Evolutionary conservation across 2,329 filamentous ascomycete genomes (phyloP), one percentile per base, ranked within the genome.

Genomic region (Cladosporium sp.): DNA sequence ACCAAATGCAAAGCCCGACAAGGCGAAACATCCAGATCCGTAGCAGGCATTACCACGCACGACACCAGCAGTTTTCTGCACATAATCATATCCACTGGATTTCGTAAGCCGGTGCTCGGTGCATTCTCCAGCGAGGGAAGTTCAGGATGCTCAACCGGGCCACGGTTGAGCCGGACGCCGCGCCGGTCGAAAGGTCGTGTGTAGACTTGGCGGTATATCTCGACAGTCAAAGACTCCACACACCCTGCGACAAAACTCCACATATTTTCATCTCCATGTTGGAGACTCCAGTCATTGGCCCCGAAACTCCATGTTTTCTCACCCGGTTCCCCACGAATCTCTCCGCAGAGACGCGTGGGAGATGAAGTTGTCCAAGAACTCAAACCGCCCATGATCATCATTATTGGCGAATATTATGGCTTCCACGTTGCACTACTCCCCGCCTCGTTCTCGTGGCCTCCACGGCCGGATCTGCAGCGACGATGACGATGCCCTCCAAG

Each of bases 261-360:
- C 39, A 42, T 32, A 32, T 32, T 15, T 42, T 27, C 39, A 42
- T 35, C 40, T 43, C 40, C 40, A 33, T 32, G 40, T 33, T 22
- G 22, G 22, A 27, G 22, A 27, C 22, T 27, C 22, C 22, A 27
- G 22, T 27, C 22, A 9, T 9, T 5, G 22, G 4, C 22, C 22
- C 22, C 22, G 22, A 27, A 12, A 15, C 32, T 33, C 32, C 32
- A 33, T 13, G 32, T 33, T 33, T 33, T 33, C 6, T 9, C 4
- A 15, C n/a, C 32, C 32, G 32, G 32, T 33, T 33, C 32, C n/a
- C 32, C 32, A 33, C 32, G 32, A 33, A 12, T 1, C 32, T 45
- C 32, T 38, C 13, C 32, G 32, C 42, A 45, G 13, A 25, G 19
- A 43, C 29, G 30, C 30, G 40, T 33, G 41, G 30, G n/a, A 33